A percentile compares a stretch with the other conserved stretches of the same genome.
Evolutionary conservation across 1,284 basidiomycete species (phyloP).

Genomic region (Lignosus rhinocerotis): DNA sequence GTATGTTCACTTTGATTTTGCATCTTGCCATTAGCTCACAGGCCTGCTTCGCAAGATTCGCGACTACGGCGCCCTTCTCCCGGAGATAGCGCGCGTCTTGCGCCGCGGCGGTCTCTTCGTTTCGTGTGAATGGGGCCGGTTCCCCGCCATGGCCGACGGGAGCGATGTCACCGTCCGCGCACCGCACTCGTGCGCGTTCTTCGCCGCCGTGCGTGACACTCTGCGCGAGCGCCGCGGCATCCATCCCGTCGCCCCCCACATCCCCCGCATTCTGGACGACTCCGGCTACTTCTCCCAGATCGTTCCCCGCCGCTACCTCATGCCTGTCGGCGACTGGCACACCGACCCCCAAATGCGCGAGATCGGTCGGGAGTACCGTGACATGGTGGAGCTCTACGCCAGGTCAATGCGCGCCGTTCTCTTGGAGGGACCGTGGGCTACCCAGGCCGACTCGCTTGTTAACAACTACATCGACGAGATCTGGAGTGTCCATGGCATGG

Average conservation of each 20-base stretch:
- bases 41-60: slow-evolving; percentile 43
- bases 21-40: not conserved
- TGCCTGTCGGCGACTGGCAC: slow-evolving; percentile 55
- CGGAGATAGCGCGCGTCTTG: slow-evolving; percentile 59
- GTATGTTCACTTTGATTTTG: slow-evolving; percentile 40
- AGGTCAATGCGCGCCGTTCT: slow-evolving; percentile 44
- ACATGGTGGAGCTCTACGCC: slow-evolving; percentile 36
- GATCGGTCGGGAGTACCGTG: slow-evolving; percentile 40
- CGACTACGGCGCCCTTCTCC: slow-evolving; percentile 50
- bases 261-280: slow-evolving; percentile 39
- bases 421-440: slow-evolving; percentile 36
- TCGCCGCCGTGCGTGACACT: slow-evolving; percentile 40
- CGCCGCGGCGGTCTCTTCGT: slow-evolving; percentile 66
- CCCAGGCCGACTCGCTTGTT: slow-evolving; percentile 40
- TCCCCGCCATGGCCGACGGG: slow-evolving; percentile 40
- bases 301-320: slow-evolving; percentile 31
- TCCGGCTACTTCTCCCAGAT: slow-evolving; percentile 43
- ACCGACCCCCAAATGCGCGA: slow-evolving; percentile 29
- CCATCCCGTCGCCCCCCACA: slow-evolving; percentile 32
- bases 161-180: slow-evolving; percentile 31
- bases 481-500: slow-evolving; percentile 41
- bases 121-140: slow-evolving; percentile 58
- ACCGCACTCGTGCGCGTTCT: slow-evolving; percentile 38
- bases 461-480: slow-evolving; percentile 43
- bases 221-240: slow-evolving; percentile 39